phyloP scores from a whole-genome alignment of 2,329 filamentous ascomycete species.

The Monosporascus cannonballus region DNA sequence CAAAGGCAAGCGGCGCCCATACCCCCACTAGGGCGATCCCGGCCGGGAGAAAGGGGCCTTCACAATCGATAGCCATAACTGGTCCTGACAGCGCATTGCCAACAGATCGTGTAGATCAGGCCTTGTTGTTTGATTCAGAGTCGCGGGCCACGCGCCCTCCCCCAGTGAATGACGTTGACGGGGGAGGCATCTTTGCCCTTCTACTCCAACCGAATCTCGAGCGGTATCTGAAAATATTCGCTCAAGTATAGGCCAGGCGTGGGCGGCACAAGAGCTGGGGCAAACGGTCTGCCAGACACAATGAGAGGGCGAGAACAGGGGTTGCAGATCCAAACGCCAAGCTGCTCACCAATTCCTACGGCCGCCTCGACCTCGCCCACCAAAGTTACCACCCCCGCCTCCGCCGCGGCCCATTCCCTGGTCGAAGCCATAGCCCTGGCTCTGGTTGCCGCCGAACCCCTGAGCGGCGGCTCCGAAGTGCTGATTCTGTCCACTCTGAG shows the following conservation, averaged over 20 bases:
- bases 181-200: background rate
- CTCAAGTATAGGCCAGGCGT: no score
- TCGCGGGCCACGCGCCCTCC: no score
- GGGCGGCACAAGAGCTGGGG: background rate
- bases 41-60: no score
- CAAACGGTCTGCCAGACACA: no score
- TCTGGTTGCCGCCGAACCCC: slow-evolving; percentile 47
- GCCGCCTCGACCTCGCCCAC: slow-evolving; percentile 23
- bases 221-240: background rate
- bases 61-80: no score
- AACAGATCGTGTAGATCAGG: no score
- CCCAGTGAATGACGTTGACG: no score
- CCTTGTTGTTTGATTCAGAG: no score
- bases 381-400: slow-evolving; percentile 21
- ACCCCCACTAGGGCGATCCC: no score
- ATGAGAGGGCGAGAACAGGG: background rate
- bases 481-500: slow-evolving; percentile 44
- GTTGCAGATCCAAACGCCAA: no score
- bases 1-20: no score
- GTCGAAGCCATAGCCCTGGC: slow-evolving; percentile 39
- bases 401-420: slow-evolving; percentile 25
- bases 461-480: slow-evolving; percentile 41
- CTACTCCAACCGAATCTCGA: background rate
- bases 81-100: no score
- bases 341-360: slow-evolving; percentile 23